Evolutionary conservation across 257 asterid species (phyloP).

Genomic region (Solanum sejunctum): DNA sequence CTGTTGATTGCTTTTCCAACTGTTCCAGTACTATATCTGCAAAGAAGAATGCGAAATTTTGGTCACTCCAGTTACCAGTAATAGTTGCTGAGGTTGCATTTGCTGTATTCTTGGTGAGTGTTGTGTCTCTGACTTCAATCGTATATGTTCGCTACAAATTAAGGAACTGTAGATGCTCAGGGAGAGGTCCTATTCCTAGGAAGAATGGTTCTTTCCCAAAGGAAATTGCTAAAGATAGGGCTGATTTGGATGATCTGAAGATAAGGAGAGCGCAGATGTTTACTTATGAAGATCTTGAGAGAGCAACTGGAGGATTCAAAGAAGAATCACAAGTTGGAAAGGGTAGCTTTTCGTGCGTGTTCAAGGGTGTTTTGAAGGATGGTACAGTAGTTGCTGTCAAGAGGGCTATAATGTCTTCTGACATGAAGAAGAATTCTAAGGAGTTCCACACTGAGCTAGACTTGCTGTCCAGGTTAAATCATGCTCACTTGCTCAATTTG

Average conservation of each 20-base stretch:
- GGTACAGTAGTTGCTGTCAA: conserved; percentile 78
- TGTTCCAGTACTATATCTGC: conserved; percentile 27
- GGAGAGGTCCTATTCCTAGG: conserved; percentile 8
- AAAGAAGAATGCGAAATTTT: conserved; percentile 30
- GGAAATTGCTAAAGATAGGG: conserved; percentile 41
- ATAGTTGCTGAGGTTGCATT: conserved; percentile 62
- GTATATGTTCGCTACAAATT: conserved; percentile 56
- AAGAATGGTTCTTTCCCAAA: conserved; percentile 28
- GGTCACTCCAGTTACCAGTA: conserved; percentile 69
- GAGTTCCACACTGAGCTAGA: conserved; percentile 84
- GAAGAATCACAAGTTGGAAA: conserved; percentile 74
- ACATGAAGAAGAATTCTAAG: conserved; percentile 64
- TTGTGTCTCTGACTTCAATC: conserved; percentile 39
- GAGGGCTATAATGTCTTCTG: conserved; percentile 60
- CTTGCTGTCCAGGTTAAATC: conserved; percentile 74
- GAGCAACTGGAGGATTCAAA: conserved; percentile 59
- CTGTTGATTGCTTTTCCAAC: conserved; percentile 40
- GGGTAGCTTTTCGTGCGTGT: conserved; percentile 87
- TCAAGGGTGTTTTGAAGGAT: conserved; percentile 66
- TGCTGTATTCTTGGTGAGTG: conserved; percentile 56
- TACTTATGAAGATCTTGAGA: conserved; percentile 60
- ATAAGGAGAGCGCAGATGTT: conserved; percentile 76
- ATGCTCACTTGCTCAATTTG: conserved; percentile 70
- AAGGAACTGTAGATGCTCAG: conserved; percentile 66
- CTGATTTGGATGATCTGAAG: conserved; percentile 58